Evolutionary conservation across 306 rosid genomes (phyloP), one percentile per base, ranked within the genome.

Genomic region (Malus sieversii): DNA sequence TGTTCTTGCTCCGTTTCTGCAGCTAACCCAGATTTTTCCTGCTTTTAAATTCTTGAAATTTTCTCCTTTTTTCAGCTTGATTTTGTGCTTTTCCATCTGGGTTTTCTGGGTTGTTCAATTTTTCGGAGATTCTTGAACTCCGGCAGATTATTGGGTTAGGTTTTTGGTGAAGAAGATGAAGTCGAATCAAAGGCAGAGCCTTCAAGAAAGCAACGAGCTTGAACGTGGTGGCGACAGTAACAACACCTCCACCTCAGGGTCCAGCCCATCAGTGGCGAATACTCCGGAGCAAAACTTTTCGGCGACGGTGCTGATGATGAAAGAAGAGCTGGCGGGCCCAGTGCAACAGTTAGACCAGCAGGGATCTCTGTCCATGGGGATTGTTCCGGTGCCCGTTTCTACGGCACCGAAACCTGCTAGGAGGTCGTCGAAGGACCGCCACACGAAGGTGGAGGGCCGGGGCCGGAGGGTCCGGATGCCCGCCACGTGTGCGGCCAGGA

Each of bases 401-500:
- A 33, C 83, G 10, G 9, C 71, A 2, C 32, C 77, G 6, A 78
- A 35, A 25, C 14, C 64, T 52, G 75, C 78, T 30, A 89, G 42
- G 83, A 83, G 78, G 20, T 80, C 85, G 4, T 87, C 94, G 4
- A 91, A 80, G 77, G 98, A 93, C 77, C 91, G 96, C 18, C 98
- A 93, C 89, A 93, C 98, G 12, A 90, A 93, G 82, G 96, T 93
- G 48, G 96, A 93, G 77, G 96, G 98, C 0, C 91, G 98, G 2
- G 98, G 98, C 40, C 88, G 98, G 72, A 86, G 98, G 82, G 74
- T 93, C 57, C 89, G 98, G 62, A 87, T 93, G 90, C 98, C 98
- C 68, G 95, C 96, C 27, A 51, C 89, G 1, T 89, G 96, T 59
- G 98, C 96, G 16, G 96, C 96, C 22, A 81, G 98, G 61, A 88